Conservation (phyloP, 2,329 filamentous ascomycete genomes). For the Ophiocordyceps robertsii region DNA sequence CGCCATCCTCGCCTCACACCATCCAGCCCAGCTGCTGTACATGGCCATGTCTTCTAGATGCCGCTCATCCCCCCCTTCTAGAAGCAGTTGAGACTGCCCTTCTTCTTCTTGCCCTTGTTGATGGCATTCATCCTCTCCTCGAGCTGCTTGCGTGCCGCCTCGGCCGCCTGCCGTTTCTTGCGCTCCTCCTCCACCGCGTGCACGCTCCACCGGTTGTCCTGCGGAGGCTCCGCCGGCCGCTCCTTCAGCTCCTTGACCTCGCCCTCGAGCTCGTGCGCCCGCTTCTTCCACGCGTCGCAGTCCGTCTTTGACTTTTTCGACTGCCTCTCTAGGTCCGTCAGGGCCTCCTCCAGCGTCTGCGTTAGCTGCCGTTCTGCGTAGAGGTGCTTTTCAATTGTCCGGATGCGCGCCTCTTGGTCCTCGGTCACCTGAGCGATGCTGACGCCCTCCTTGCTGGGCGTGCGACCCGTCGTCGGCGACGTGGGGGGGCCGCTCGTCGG, state of each 20-base stretch:
- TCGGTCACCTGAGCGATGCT: conserved; percentile 69
- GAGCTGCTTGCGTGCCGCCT: conserved; percentile 75
- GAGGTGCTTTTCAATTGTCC: conserved; percentile 92
- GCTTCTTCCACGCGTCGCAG: conserved; percentile 81
- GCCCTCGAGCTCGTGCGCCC: conserved; percentile 59
- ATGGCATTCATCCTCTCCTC: conserved; percentile 92
- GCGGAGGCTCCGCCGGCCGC: conserved; percentile 29
- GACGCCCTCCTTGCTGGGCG: conserved; percentile 63
- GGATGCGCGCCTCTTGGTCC: conserved; percentile 89
- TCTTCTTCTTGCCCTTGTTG: conserved; percentile 85
- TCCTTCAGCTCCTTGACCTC: conserved; percentile 56
- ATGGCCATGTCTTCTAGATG: conserved; percentile 4
- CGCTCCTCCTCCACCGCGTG: conserved; percentile 94
- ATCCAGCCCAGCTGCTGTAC: neutral
- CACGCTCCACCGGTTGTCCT: conserved; percentile 53
- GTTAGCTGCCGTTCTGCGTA: conserved; percentile 94
- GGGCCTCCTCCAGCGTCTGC: conserved; percentile 84
- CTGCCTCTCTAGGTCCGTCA: conserved; percentile 84
- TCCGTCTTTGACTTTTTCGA: conserved; percentile 87
- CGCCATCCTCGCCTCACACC: neutral
- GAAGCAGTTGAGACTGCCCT: conserved; percentile 94
- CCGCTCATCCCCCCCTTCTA: conserved; percentile 29
- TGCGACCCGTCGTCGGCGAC: conserved; percentile 48
- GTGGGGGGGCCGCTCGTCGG: conserved; percentile 29
- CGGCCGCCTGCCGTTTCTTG: conserved; percentile 79